These are phyloP conservation scores for Alternaria novae-zelandiae DNA, from an alignment of 2,329 filamentous ascomycete species.

Conservation along the genomic window DNA sequence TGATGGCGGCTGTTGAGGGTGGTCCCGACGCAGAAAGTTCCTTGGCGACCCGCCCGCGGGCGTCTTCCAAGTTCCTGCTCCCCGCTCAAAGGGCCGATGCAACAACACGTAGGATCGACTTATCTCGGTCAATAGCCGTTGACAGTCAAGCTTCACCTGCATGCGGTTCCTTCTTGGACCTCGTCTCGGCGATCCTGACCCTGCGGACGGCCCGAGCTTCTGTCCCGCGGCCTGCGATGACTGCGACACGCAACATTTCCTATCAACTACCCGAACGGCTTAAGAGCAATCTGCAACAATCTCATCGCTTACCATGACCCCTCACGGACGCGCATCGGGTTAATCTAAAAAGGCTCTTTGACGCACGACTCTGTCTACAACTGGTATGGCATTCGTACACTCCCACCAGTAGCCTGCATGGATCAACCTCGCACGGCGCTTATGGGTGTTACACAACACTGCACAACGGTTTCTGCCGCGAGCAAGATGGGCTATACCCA, in stretches of 20 bases:
- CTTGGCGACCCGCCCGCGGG: background rate
- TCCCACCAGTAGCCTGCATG: conserved; percentile 8
- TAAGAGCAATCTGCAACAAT: conserved; percentile 3
- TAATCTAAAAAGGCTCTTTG: conserved; percentile 6
- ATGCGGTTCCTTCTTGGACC: conserved; percentile 4
- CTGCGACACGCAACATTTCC: background rate
- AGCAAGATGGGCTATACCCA: conserved; percentile 11
- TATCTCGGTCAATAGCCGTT: background rate
- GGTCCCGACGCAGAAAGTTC: background rate
- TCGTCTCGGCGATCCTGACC: conserved; percentile 9
- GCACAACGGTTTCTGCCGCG: conserved; percentile 8
- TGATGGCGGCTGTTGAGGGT: background rate
- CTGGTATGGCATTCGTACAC: background rate
- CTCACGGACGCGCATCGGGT: conserved; percentile 9
- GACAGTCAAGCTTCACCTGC: conserved; percentile 10
- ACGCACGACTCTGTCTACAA: conserved; percentile 5
- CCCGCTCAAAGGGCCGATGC: background rate
- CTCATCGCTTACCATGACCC: conserved; percentile 10
- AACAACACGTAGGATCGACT: background rate
- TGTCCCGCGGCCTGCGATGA: background rate
- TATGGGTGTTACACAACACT: conserved; percentile 11
- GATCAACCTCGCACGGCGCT: conserved; percentile 12
- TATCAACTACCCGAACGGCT: conserved; percentile 5
- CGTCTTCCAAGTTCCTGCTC: background rate
- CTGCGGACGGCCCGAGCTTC: background rate